Base-by-base conservation (phyloP, 1,284 basidiomycete species). In the Testicularia cyperi region DNA sequence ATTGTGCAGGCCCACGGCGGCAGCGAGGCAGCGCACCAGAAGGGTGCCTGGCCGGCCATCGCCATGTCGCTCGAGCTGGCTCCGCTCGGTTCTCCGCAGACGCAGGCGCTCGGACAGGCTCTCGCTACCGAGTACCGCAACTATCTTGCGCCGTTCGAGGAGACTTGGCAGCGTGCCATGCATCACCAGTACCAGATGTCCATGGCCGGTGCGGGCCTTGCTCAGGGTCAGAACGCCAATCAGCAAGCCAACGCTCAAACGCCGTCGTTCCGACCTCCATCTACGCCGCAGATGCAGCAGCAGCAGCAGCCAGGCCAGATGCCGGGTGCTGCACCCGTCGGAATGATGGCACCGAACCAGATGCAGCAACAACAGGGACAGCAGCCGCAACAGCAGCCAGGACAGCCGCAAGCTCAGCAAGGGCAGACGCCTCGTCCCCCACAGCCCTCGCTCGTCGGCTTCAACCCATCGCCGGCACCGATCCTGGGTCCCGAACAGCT, bases 131-230 rank as follows among this genome's bases (percentile, higher is more conserved):
- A 65, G 29, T 75, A 64, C 33, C 55, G 61, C 29, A 61, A 44
- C 26, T 69, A 65, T 38, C 52, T 75, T 25, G 62, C 55, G 6
- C 63, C 68, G 3, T 72, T 75, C 20, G 72, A 74, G 30, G 65
- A 70, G 37, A 65, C 71, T 4, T 75, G 70, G 70, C 63, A 63
- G 38, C 56, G 67, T n/a, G 69, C 69, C 2, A 57, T 71, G 52
- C 52, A 68, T 15, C 69, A 71, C 16, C 68, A 70, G 40, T 58
- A 71, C 27, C 68, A 70, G 40, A 58, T 62, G 46, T 57, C 65
- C 5, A 67, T 70, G 61, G 52, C 54, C 22, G 40, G 33, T 14
- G 48, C 47, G 6, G 54, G 55, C 31, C 44, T 57, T 14, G 45
- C 37, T 13, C 52, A 55, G 40, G 32, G 16, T 18, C 51, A 51